Evolutionary conservation across 1,139 yeast genomes (phyloP), one percentile per base, ranked within the genome.

Genomic region (Yamadazyma atmosphaerica): DNA sequence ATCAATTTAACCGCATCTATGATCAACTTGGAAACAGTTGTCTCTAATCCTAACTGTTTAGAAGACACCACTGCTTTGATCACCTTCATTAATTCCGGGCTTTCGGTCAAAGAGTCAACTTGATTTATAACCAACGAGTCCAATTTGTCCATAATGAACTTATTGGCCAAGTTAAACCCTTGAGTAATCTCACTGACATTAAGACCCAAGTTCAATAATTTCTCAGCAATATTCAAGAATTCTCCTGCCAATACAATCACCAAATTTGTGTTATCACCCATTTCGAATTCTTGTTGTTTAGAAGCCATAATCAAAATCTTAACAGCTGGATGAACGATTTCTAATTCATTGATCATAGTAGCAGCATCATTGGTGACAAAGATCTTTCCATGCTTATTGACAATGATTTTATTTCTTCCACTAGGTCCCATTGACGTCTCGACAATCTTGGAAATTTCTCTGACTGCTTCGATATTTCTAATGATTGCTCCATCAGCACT

Each of bases 301-400:
- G 95, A 82, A 17, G 98, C 96, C 97, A 89, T 88, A 42, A 92
- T 95, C 48, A 92, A 77, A 34, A 92, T 81, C 64, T 92, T 92
- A 15, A 94, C 98, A 1, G 97, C 98, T 6, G 98, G 98, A 60
- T 92, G 98, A 34, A 92, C 92, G 47, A 94, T 87, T 51, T 92
- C 98, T 42, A 92, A 72, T 61, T 94, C 98, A 51, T 86, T 79
- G 46, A 92, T 72, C 83, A 92, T 92, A 9, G 98, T 92, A 31
- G 98, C 96, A 11, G 98, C 98, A 63, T 94, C 98, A 52, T 88
- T 87, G 34, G 98, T 92, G 49, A 92, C 80, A 58, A 89, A 87
- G 26, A 86, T 85, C 61, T 83, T 89, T 42, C 90, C 90, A 50
- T 86, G 59, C 44, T 67, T 63, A 66, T 92, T 92, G 41, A 90